Base-by-base conservation (phyloP, 805 yeast genomes). In the Barnettozyma pratensis region DNA sequence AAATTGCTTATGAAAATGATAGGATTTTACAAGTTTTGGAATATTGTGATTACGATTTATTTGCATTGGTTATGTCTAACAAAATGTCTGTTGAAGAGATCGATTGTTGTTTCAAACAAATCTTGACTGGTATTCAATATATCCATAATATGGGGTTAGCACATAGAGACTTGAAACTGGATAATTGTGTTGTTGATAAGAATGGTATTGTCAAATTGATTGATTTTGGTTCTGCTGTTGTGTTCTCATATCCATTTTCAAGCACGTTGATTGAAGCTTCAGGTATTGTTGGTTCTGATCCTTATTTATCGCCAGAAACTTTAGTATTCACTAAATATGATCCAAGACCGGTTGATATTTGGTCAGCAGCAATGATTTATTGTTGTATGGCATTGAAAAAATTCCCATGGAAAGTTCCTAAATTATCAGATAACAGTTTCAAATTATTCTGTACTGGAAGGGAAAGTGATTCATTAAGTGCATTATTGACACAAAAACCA, bases 391-490 rank as follows among this genome's bases (percentile, higher is more conserved):
- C 87, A 50, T 73, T 90, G 64, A 85, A 88, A 62, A 86, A 89
- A 69, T 90, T 90, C 69, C 97, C 97, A 7, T 90, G 97, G 97
- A 89, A 88, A 63, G 87, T 88, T 7, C 97, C 97, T 7, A 85
- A 87, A 60, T 66, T 81, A 45, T 73, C 84, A 44, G 97, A 90
- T 66, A 79, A 82, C 56, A 83, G 94, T 52, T 91, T 90, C 70
- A 87, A 86, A 66, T 65, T 87, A 56, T 91, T 87, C 64, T 85
- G 92, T 41, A 79, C 87, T 29, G 79, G 90, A 31, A 83, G 79
- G 56, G 77, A 83, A 34, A 86, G 86, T 48, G 80, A 74, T 45
- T 79, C 90, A 0, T 69, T 87, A 51, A 81, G 83, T 54, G 82
- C 85, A 29, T 61, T 83, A 44, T 72, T 83, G 49, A 76, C 81